Percentiles rank a stretch among this genome's conserved stretches.
phyloP scores from a whole-genome alignment of 345 rosid genomes.

The Bretschneidera sinensis region DNA sequence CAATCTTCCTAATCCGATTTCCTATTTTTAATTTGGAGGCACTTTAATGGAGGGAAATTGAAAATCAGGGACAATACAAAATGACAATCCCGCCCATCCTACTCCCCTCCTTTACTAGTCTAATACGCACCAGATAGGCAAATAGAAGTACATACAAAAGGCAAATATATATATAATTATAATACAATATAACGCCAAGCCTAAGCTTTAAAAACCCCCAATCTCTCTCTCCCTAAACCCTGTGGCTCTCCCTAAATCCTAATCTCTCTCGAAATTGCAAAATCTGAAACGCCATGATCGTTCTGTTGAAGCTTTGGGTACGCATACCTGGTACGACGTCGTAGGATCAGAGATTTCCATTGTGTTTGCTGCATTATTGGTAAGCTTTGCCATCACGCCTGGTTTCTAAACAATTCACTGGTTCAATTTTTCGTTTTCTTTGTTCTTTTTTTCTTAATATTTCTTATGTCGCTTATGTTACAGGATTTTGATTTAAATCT shows the following conservation, averaged over 20 bases:
- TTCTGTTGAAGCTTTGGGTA: constrained; percentile 1
- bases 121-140: too few relatives aligned
- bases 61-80: constrained; percentile 14
- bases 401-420: neutral
- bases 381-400: neutral
- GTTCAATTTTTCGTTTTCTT: neutral
- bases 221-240: neutral
- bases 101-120: neutral
- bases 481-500: neutral
- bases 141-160: too few relatives aligned
- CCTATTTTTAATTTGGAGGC: neutral
- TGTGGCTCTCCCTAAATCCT: neutral
- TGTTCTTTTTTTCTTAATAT: neutral
- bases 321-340: neutral
- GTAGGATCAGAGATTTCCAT: constrained; percentile 7
- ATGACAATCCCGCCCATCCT: constrained; percentile 28
- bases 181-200: constrained; percentile 3
- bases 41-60: constrained; percentile 43
- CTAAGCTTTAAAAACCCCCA: constrained; percentile 14
- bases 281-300: constrained; percentile 7
- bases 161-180: neutral
- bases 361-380: constrained; percentile 11
- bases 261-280: neutral
- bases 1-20: too few relatives aligned
- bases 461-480: neutral